Conservation (phyloP, 306 rosid species). For the Ceratonia siliqua region DNA sequence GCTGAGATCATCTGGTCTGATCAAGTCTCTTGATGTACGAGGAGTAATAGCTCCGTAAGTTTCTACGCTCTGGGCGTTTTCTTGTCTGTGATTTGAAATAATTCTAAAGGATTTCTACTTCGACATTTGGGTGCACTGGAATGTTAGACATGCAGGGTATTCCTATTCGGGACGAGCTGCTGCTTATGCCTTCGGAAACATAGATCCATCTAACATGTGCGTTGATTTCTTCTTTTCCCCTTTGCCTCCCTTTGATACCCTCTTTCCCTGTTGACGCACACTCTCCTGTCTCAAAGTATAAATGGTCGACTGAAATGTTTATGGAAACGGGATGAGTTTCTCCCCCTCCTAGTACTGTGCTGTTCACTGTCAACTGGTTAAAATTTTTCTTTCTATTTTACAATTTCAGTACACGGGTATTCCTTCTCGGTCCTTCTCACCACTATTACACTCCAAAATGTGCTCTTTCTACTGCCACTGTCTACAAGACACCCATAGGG, state of each 20-base stretch:
- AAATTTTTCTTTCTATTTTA: background rate
- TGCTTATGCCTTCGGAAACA: slow-evolving; percentile 94
- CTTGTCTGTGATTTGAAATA: background rate
- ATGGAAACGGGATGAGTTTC: background rate
- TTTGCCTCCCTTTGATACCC: background rate
- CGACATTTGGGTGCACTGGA: slow-evolving; percentile 25
- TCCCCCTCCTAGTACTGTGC: background rate
- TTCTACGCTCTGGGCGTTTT: background rate
- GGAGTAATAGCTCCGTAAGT: slow-evolving; percentile 83
- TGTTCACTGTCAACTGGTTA: background rate
- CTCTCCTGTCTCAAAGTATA: background rate
- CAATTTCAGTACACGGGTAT: slow-evolving; percentile 72
- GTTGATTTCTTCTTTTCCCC: slow-evolving; percentile 30
- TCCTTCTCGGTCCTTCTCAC: slow-evolving; percentile 99
- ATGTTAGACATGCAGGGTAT: slow-evolving; percentile 93
- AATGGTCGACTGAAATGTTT: background rate
- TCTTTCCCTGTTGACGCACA: background rate
- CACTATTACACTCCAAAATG: slow-evolving; percentile 87
- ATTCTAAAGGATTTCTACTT: background rate
- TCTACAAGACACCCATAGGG: slow-evolving; percentile 94
- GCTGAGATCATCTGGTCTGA: slow-evolving; percentile 55
- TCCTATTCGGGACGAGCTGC: slow-evolving; percentile 97
- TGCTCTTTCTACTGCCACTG: slow-evolving; percentile 85
- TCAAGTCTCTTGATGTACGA: slow-evolving; percentile 63
- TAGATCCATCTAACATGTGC: slow-evolving; percentile 88